Evolutionary conservation across 805 yeast species (phyloP).

Genomic region (Candida oleophila): DNA sequence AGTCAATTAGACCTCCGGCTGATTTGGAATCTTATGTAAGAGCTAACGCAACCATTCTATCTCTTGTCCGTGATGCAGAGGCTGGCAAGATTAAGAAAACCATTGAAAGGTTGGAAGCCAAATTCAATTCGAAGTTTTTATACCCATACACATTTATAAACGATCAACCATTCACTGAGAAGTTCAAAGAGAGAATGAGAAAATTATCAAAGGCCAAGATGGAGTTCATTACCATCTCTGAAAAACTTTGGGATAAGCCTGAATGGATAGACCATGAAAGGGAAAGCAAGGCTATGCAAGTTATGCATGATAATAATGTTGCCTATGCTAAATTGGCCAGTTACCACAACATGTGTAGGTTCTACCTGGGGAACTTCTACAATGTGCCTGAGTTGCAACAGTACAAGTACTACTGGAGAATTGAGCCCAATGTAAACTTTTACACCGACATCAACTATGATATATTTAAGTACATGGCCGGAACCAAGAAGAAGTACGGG

Average conservation of each 20-base stretch:
- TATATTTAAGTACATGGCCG: conserved; percentile 70
- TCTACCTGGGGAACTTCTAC: conserved; percentile 64
- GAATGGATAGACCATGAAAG: conserved; percentile 46
- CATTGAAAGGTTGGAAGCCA: conserved; percentile 58
- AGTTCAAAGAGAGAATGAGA: conserved; percentile 49
- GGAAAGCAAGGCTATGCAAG: conserved; percentile 40
- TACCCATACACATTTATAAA: conserved; percentile 83
- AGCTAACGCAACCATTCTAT: conserved; percentile 76
- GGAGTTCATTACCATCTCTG: conserved; percentile 41
- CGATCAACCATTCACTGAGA: conserved; percentile 61
- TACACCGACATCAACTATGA: conserved; percentile 73
- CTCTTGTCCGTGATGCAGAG: conserved; percentile 73
- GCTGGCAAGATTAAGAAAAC: conserved; percentile 47
- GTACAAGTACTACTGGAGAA: conserved; percentile 74
- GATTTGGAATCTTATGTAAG: conserved; percentile 23
- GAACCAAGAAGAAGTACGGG: conserved; percentile 69
- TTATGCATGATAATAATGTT: conserved; percentile 41
- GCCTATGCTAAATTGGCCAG: conserved; percentile 63
- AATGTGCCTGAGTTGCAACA: conserved; percentile 61
- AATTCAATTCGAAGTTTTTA: conserved; percentile 66
- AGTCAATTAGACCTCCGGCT: conserved; percentile 26
- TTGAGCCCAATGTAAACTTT: conserved; percentile 72
- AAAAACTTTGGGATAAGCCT: conserved; percentile 60
- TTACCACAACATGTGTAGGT: conserved; percentile 85
- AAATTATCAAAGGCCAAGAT: conserved; percentile 29